A percentile compares a stretch with the other conserved stretches of the same genome.
Conservation (phyloP, 2,329 filamentous ascomycete species). For the Talaromyces sp. region DNA sequence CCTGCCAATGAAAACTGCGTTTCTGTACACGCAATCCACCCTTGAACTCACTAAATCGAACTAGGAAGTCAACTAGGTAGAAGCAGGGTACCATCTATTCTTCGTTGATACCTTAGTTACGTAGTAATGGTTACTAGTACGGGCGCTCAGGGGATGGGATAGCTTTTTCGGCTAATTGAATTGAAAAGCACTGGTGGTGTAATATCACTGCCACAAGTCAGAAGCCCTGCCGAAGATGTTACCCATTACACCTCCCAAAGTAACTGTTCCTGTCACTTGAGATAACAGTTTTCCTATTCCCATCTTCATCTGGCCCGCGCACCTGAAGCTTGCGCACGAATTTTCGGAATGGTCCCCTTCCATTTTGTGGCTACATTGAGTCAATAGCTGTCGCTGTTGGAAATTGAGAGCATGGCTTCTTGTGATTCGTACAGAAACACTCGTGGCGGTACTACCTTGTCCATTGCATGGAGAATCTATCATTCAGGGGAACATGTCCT, state of each 20-base stretch:
- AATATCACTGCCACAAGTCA: not conserved
- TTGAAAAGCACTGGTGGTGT: not conserved
- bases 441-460: not conserved
- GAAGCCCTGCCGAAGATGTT: not conserved
- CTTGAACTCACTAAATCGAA: not conserved
- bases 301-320: not conserved
- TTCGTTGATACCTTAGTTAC: not conserved
- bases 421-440: not conserved
- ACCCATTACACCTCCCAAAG: not conserved
- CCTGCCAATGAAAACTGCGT: not conserved
- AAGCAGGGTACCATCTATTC: not conserved
- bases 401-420: not conserved
- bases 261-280: not conserved
- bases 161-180: not conserved
- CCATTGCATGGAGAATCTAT: not conserved
- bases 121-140: not conserved
- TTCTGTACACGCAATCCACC: not conserved
- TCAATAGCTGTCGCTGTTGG: not conserved
- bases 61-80: not conserved
- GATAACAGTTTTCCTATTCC: not conserved
- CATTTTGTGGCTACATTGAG: not conserved
- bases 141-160: not conserved
- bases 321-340: not conserved
- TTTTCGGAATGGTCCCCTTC: not conserved
- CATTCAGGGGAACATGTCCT: no score